Percentiles rank a stretch among this genome's conserved stretches.
These are phyloP conservation scores for Colletotrichum lentis DNA, from an alignment of 2,329 filamentous ascomycete genomes.

Conservation along the genomic window DNA sequence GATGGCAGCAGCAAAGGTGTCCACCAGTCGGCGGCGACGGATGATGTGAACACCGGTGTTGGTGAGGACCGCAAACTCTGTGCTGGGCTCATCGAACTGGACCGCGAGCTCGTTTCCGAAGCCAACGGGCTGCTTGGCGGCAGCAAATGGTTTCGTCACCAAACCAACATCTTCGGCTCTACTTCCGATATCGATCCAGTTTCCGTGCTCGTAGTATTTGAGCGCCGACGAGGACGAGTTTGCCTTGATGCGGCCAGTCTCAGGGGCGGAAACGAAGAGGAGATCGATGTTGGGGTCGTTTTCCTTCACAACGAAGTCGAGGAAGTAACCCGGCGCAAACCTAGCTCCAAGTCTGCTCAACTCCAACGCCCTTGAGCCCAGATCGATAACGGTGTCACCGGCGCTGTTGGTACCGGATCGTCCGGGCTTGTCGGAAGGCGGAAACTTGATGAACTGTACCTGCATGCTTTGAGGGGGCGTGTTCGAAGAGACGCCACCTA, in stretches of 20 bases:
- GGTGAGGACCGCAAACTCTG: conserved; percentile 90
- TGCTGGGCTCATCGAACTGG: conserved; percentile 85
- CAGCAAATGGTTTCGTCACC: conserved; percentile 76
- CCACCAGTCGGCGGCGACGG: conserved; percentile 82
- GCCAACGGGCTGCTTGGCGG: conserved; percentile 72
- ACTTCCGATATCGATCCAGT: conserved; percentile 78
- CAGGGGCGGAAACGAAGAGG: conserved; percentile 86
- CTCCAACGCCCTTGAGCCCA: conserved; percentile 59
- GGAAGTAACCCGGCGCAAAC: conserved; percentile 89
- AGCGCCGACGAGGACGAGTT: conserved; percentile 61
- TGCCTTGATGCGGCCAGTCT: conserved; percentile 82
- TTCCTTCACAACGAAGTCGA: conserved; percentile 79
- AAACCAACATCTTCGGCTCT: conserved; percentile 81
- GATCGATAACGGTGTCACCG: conserved; percentile 54
- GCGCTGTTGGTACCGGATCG: conserved; percentile 42
- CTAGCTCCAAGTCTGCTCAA: conserved; percentile 62
- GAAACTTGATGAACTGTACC: conserved; percentile 95
- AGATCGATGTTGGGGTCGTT: conserved; percentile 66
- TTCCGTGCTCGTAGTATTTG: conserved; percentile 79
- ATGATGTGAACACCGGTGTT: conserved; percentile 90
- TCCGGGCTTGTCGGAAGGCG: conserved; percentile 63
- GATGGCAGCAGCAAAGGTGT: conserved; percentile 87
- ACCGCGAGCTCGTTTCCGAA: conserved; percentile 96
- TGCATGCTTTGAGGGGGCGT: conserved; percentile 96
- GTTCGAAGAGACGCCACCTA: conserved; percentile 65